Conservation (phyloP, 208 protist genomes). For the Porcisia deanei region DNA sequence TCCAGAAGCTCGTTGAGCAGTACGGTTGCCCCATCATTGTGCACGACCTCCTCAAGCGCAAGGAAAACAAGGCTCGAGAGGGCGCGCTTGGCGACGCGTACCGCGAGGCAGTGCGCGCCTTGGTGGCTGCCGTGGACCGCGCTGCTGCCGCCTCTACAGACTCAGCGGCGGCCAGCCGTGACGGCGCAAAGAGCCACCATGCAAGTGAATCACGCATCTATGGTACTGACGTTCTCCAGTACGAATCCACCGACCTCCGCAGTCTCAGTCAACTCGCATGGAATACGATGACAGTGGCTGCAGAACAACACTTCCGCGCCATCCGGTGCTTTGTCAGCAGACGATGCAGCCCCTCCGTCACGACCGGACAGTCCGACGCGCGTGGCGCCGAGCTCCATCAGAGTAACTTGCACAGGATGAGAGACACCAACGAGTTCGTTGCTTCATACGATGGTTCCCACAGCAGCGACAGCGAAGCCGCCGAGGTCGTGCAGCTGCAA, state of each 20-base stretch:
- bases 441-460: not conserved
- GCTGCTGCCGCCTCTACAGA: not conserved
- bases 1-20: slow-evolving; percentile 87
- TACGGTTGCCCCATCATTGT: slow-evolving; percentile 93
- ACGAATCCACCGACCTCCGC: slow-evolving; percentile 87
- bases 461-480: not conserved
- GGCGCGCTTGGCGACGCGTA: slow-evolving; percentile 77
- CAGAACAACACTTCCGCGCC: slow-evolving; percentile 43
- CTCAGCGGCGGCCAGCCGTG: not conserved
- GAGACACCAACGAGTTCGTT: not conserved
- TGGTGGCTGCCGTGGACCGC: slow-evolving; percentile 45
- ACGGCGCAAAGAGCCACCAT: not conserved
- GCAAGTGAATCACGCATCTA: not conserved
- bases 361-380: not conserved
- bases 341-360: not conserved
- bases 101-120: slow-evolving; percentile 44
- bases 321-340: slow-evolving; percentile 56
- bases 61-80: slow-evolving; percentile 91
- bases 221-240: slow-evolving; percentile 56
- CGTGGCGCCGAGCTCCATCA: not conserved
- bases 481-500: slow-evolving; percentile 40
- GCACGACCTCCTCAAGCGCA: slow-evolving; percentile 91
- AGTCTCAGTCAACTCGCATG: slow-evolving; percentile 59
- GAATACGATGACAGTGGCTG: slow-evolving; percentile 65
- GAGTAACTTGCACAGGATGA: not conserved